A percentile compares a stretch with the other conserved stretches of the same genome.
Evolutionary conservation across 306 rosid species (phyloP).

Genomic region (Glycine tomentella): DNA sequence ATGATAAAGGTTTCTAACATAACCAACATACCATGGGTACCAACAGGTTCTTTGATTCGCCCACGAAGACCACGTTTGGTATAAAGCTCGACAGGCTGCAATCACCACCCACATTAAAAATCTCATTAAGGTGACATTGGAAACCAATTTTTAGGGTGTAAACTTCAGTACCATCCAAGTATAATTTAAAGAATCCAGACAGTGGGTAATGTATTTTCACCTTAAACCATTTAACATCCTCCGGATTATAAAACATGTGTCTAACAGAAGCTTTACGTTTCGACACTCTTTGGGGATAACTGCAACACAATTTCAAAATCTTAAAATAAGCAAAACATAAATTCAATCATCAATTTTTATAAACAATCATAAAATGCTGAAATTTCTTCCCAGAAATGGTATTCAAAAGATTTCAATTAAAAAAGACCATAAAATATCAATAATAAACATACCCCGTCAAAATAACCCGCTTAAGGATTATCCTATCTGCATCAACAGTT

Average conservation of each 20-base stretch:
- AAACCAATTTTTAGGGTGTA: background rate
- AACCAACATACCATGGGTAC: constrained; percentile 93
- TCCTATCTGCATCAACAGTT: constrained; percentile 83
- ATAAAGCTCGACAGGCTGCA: constrained; percentile 96
- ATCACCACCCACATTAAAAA: constrained; percentile 47
- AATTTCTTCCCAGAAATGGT: background rate
- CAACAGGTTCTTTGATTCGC: constrained; percentile 92
- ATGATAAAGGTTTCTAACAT: constrained; percentile 31
- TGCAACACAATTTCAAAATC: constrained; percentile 56
- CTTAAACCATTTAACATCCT: constrained; percentile 97
- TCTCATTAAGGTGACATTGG: constrained; percentile 23
- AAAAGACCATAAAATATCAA: constrained; percentile 12
- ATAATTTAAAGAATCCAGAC: constrained; percentile 25
- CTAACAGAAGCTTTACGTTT: constrained; percentile 84
- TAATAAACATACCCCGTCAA: constrained; percentile 76
- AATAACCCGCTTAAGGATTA: constrained; percentile 85
- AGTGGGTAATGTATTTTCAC: constrained; percentile 47
- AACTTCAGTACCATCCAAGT: constrained; percentile 3
- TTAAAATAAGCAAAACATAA: constrained; percentile 11
- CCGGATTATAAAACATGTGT: constrained; percentile 92
- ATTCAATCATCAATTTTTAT: constrained; percentile 9
- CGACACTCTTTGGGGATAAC: constrained; percentile 96
- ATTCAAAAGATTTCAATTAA: constrained; percentile 1
- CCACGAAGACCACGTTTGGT: constrained; percentile 91
- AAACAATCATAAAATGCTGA: constrained; percentile 10